A percentile compares a stretch with the other conserved stretches of the same genome.
These are phyloP conservation scores for Raddia guianensis DNA, from an alignment of 176 grass and related monocot genomes.

Conservation along the genomic window DNA sequence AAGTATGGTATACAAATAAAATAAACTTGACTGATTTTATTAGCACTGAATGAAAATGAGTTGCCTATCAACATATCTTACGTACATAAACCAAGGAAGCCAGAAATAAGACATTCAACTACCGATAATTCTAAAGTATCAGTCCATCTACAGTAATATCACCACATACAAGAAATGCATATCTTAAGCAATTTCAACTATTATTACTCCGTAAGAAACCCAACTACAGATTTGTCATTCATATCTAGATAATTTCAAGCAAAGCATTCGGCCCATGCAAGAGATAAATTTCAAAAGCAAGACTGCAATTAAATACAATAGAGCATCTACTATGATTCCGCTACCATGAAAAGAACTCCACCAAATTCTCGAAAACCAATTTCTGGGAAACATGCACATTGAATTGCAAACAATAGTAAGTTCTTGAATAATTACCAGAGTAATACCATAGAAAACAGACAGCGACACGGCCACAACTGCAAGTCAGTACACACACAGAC, in stretches of 20 bases:
- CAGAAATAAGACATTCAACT: not conserved
- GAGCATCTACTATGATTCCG: not conserved
- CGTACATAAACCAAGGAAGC: not conserved
- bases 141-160: not conserved
- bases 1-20: constrained; percentile 16
- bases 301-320: not conserved
- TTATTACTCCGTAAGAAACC: not conserved
- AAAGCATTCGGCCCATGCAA: not conserved
- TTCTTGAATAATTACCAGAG: not conserved
- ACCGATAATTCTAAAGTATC: not conserved
- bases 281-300: not conserved
- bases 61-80: not conserved
- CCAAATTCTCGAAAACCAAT: not conserved
- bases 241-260: not conserved
- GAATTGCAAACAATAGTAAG: not conserved
- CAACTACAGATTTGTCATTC: not conserved
- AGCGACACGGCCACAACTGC: not conserved
- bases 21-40: not conserved
- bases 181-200: not conserved
- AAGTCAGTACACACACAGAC: not conserved
- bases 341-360: not conserved
- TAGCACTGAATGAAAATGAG: not conserved
- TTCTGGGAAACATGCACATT: not conserved
- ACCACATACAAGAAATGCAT: not conserved
- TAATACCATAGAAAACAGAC: constrained; percentile 20